A percentile compares a stretch with the other conserved stretches of the same genome.
These are phyloP conservation scores for Pilasporangium apinafurcum DNA, from an alignment of 352 stramenopile species.

Conservation along the genomic window DNA sequence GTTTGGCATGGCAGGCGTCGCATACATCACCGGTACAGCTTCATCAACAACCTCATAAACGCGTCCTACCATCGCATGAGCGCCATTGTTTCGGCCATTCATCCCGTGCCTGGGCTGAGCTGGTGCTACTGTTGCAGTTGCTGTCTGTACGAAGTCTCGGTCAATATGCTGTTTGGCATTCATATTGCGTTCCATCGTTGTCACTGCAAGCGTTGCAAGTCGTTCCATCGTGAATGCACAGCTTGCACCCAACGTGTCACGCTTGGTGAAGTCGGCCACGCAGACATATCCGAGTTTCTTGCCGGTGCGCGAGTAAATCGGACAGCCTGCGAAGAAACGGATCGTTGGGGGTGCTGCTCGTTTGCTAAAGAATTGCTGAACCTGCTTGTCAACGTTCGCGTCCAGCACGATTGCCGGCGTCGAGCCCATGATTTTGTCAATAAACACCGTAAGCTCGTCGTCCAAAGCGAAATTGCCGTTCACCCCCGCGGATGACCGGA, in stretches of 20 bases:
- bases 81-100: too few species aligned
- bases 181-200: conserved; percentile 67
- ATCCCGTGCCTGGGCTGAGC: too few species aligned
- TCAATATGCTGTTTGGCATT: conserved; percentile 17
- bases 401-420: conserved; percentile 70
- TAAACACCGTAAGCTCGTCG: conserved; percentile 52
- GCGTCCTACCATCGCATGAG: conserved; percentile 19
- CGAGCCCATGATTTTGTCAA: conserved; percentile 77
- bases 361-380: conserved; percentile 42
- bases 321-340: conserved; percentile 71
- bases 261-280: conserved; percentile 68
- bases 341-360: conserved; percentile 32
- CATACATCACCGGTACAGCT: conserved; percentile 5
- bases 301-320: conserved; percentile 64
- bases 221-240: conserved; percentile 79
- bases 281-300: conserved; percentile 77
- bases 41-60: conserved; percentile 39
- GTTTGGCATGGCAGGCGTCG: conserved; percentile 4
- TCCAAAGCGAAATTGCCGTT: conserved; percentile 41
- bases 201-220: conserved; percentile 66
- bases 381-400: conserved; percentile 64
- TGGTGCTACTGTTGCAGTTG: too few species aligned
- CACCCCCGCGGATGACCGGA: conserved; percentile 43
- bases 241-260: conserved; percentile 63
- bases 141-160: conserved; percentile 5